Evolutionary conservation across 176 grass and related monocot genomes (phyloP).

Genomic region (Ananas comosus): DNA sequence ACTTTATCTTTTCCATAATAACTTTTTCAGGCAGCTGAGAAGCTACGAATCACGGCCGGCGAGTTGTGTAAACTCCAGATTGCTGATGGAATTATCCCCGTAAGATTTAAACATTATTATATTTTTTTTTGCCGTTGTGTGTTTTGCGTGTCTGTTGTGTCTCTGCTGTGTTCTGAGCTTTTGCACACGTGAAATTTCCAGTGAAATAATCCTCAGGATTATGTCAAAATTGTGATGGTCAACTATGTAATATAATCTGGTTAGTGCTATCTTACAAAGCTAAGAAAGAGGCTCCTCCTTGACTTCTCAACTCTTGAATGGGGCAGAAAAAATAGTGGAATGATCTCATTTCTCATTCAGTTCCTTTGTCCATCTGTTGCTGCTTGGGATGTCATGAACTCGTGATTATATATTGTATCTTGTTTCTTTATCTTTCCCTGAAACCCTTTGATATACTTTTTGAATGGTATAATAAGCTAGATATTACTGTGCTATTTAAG

Average conservation of each 20-base stretch:
- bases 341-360: neutral
- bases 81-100: slow-evolving; percentile 39
- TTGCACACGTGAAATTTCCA: neutral
- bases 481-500: no score
- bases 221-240: no score
- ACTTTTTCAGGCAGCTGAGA: slow-evolving; percentile 29
- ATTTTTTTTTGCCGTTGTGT: neutral
- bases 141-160: neutral
- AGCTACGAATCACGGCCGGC: slow-evolving; percentile 28
- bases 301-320: no score
- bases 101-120: slow-evolving; percentile 7
- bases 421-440: neutral
- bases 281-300: no score
- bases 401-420: neutral
- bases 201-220: neutral
- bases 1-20: neutral
- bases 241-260: no score
- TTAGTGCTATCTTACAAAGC: no score
- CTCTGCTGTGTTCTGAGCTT: neutral
- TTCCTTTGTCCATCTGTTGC: no score
- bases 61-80: slow-evolving; percentile 23
- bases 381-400: no score
- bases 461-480: no score
- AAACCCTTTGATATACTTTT: no score
- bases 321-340: no score